Base-by-base conservation (phyloP, 2,329 filamentous ascomycete genomes). In the Aureobasidium melanogenum region DNA sequence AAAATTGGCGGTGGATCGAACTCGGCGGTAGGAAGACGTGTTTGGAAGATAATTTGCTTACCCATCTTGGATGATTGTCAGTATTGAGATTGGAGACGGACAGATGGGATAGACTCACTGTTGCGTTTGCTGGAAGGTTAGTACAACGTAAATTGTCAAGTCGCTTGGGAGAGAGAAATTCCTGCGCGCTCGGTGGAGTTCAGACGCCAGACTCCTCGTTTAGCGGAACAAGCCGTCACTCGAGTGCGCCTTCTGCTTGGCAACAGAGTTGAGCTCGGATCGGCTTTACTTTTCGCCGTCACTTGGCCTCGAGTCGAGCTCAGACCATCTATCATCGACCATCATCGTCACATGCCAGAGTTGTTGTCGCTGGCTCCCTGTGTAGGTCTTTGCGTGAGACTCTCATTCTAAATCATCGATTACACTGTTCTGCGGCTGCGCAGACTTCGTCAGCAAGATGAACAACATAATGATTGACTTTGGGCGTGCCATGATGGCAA, bases 391-490 rank as follows among this genome's bases (percentile, higher is more conserved):
- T 56, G 15, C 15, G 38, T 56, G 28, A 43, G 10, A 54, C 50
- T 15, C 44, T 43, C 10, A 19, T 6, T 41, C 9, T 54, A 39
- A 24, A 17, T 41, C 34, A 54, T 41, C 19, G 6, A 5, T 8
- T 19, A 6, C 17, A 41, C 30, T 30, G 36, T n/a, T 3, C 24
- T 19, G 10, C 17, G 17, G 14, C 17, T 24, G 43, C 17, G 22
- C 36, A 9, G 39, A 22, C 34, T 30, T 17, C 1, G 7, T 17
- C 30, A 22, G 30, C 44, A 59, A 30, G 26, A 69, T 96, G 91
- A 85, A 92, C 70, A 76, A 80, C 57, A 77, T 94, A 56, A 88
- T 95, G 69, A 77, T 80, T 44, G 84, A 89, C 63, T 96, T 96
- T 72, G 84, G 83, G 60, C 76, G 82, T 62, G 89, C 89, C 41